Conservation (phyloP, 345 rosid species). For the Reutealis trisperma region DNA sequence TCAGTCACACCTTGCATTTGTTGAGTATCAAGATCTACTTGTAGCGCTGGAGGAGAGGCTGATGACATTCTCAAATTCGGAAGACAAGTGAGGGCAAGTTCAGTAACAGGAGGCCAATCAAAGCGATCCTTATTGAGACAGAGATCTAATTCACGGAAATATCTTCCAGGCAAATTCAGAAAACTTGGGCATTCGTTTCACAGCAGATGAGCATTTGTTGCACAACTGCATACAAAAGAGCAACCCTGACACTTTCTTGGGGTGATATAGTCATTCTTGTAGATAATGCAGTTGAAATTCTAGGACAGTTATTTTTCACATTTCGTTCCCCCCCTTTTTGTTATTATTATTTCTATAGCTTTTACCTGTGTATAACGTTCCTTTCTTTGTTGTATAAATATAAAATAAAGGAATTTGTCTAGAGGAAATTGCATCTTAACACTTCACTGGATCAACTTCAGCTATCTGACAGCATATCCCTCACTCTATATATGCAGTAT, state of each 20-base stretch:
- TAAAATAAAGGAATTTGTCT: constrained; percentile 15
- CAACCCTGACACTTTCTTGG: neutral
- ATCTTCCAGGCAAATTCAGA: neutral
- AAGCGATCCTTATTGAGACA: neutral
- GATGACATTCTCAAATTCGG: constrained; percentile 34
- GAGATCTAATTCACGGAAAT: neutral
- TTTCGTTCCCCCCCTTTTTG: neutral
- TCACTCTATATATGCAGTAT: too few relatives aligned
- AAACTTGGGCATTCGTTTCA: too few relatives aligned
- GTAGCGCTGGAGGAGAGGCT: constrained; percentile 63
- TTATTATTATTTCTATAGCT: constrained; percentile 5
- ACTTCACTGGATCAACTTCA: neutral
- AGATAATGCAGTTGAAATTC: constrained; percentile 30
- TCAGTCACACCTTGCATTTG: constrained; percentile 67
- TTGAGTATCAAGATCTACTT: constrained; percentile 76
- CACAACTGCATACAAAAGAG: neutral
- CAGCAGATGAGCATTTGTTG: constrained; percentile 4
- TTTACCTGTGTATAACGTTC: constrained; percentile 14
- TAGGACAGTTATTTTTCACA: neutral
- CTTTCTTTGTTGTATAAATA: constrained; percentile 20
- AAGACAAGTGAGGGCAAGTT: constrained; percentile 25
- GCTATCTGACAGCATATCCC: too few relatives aligned
- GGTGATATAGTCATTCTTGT: constrained; percentile 21
- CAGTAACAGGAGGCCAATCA: neutral
- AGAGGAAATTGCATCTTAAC: neutral